Evolutionary conservation across 2,329 filamentous ascomycete species (phyloP), one percentile per base, ranked within the genome.

Genomic region (Ambrosiella beaveri): DNA sequence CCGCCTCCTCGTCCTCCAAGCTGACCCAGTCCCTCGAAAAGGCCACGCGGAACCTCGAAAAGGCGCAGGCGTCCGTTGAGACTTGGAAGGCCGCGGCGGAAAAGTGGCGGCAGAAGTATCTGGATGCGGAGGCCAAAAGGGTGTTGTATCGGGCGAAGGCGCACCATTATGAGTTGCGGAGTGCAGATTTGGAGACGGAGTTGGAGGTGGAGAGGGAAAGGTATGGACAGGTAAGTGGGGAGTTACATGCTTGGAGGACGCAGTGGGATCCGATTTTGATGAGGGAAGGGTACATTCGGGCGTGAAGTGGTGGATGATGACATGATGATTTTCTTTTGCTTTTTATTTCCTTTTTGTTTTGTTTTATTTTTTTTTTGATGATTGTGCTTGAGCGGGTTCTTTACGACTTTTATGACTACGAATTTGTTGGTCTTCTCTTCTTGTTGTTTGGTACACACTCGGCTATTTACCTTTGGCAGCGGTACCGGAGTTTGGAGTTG

Each of bases 241-340:
- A 63, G 1, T 41, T 64, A 7, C 59, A 53, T n/a, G 37, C 37
- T 39, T 53, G 38, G 37, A 19, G 51, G 15, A 40, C 4, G 35
- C 15, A 38, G 37, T 66, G 65, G 35, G 63, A 65, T 52, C 62
- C 62, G 1, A 54, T 66, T 12, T 40, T 66, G 41, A 61, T 62
- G 15, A 62, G 63, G 8, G 62, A 66, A 49, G 64, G 64, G 2
- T 56, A 62, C 37, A 54, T 61, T 8, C 45, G 39, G 13, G 59
- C 54, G 40, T 36, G 39, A 13, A 27, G 11, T 17, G 44, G 19
- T 13, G 44, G 7, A 13, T 15, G 44, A 2, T n/a, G n/a, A n/a
- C n/a, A 15, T 15, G 44, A 2, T 17, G 19, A 12, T 2, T 15
- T 15, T 47, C 38, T n/a, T 53, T 35, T 37, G 17, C 9, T 9